Evolutionary conservation across 768 basidiomycete species (phyloP), one percentile per base, ranked within the genome.

Genomic region (Mycena venus): DNA sequence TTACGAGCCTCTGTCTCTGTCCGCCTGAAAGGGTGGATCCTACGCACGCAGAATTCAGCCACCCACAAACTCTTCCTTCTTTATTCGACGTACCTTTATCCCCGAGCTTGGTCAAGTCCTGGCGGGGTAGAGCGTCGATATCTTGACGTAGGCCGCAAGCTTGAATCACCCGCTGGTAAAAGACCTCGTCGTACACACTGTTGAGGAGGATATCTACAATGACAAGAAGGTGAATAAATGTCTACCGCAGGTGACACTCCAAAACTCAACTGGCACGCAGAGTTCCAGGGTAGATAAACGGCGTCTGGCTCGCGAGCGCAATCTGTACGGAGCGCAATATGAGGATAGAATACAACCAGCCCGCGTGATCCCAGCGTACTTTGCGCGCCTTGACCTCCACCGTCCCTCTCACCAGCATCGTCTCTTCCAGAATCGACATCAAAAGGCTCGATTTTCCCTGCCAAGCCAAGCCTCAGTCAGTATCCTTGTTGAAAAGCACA

Each of bases 361-460:
- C 14, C 17, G 15, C 17, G 31, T 34, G 27, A 25, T 15, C 7
- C n/a, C n/a, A 3, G n/a, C 51, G 23, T 42, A 72, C 71, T 44
- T 67, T 67, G 21, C 25, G 65, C 15, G 72, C 72, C 29, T 68
- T 68, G 31, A 73, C 66, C 15, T 38, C 34, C 10, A 63, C 23
- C 5, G 12, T 42, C 0, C 72, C 72, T 21, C 44, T 32, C n/a
- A 44, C 66, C 5, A 61, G 51, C 9, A 15, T 61, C 60, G 66
- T 73, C 51, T 73, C 72, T n/a, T 25, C 60, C 51, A 73, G 23
- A 34, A 73, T 62, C 72, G 72, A 73, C 72, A 73, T 73, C 2
- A 73, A 61, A 9, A 73, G 72, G 15, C 72, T 73, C 29, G 72
- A 73, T 63, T 73, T 73, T 8, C 72, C 72, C 72, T 73, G 58